A percentile compares a stretch with the other conserved stretches of the same genome.
Conservation (phyloP, 495 filamentous ascomycete species). For the Tuber aestivum region DNA sequence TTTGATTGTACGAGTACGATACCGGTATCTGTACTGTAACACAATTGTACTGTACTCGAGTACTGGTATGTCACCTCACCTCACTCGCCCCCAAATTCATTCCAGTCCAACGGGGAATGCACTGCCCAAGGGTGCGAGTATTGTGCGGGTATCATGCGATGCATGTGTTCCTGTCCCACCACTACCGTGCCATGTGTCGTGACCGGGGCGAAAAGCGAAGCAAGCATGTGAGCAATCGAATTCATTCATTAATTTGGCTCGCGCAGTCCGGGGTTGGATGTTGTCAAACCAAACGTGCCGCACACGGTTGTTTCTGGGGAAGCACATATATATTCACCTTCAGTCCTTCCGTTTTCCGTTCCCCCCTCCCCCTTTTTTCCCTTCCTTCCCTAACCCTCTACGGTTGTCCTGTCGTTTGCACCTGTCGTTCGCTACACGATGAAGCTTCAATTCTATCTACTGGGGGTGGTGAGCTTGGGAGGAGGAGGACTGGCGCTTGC, state of each 20-base stretch:
- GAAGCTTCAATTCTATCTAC: not conserved
- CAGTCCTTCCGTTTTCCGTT: not conserved
- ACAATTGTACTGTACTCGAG: no score
- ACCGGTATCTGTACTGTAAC: no score
- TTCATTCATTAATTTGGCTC: not conserved
- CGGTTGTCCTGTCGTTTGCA: conserved; percentile 1
- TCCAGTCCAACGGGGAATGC: not conserved
- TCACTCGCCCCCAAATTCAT: no score
- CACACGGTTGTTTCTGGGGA: not conserved
- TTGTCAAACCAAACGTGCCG: not conserved
- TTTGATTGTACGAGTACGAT: not conserved
- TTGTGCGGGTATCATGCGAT: not conserved
- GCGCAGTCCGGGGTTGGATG: not conserved
- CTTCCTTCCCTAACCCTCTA: not conserved
- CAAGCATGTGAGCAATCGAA: not conserved
- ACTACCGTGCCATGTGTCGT: not conserved
- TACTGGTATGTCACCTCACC: not conserved
- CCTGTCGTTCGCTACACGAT: not conserved
- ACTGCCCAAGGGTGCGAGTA: not conserved
- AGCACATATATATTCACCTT: not conserved
- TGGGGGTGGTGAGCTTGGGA: not conserved
- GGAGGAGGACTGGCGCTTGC: not conserved
- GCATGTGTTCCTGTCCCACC: not conserved
- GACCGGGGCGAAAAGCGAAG: not conserved
- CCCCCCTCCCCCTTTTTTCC: not conserved